Percentiles rank a stretch among this genome's conserved stretches.
Conservation (phyloP, 176 grass and related monocot species). For the Carex littledalei region DNA sequence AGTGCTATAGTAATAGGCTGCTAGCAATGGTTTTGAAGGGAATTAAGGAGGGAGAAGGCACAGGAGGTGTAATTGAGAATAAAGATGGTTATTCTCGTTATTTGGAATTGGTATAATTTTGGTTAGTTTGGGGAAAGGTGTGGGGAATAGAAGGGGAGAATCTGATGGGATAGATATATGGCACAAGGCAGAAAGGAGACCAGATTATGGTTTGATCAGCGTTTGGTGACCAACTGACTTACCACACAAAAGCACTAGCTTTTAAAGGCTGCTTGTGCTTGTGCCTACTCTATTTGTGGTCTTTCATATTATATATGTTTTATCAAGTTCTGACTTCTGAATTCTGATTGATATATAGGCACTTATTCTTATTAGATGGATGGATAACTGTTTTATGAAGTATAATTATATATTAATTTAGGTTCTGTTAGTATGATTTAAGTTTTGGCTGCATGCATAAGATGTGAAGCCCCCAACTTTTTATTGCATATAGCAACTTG, state of each 20-base stretch:
- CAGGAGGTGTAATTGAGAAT: slow-evolving; percentile 3
- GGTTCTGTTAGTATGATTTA: not conserved
- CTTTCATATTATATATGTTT: not conserved
- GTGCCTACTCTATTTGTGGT: not conserved
- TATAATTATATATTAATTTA: not conserved
- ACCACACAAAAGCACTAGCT: slow-evolving; percentile 1
- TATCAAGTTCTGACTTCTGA: not conserved
- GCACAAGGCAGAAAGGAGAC: not conserved
- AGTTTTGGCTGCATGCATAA: not conserved
- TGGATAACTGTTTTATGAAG: not conserved
- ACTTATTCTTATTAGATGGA: not conserved
- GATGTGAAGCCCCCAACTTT: not conserved
- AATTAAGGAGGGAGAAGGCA: not conserved
- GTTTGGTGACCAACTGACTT: slow-evolving; percentile 28
- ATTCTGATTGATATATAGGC: too few relatives aligned
- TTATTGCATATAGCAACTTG: not conserved
- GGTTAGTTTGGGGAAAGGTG: slow-evolving; percentile 23
- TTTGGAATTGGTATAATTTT: slow-evolving; percentile 14
- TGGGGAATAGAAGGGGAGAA: not conserved
- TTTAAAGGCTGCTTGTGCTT: not conserved
- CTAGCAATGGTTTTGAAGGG: slow-evolving; percentile 15
- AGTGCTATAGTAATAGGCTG: not conserved
- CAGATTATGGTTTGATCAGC: slow-evolving; percentile 13
- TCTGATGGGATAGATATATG: slow-evolving; percentile 10
- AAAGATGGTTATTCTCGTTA: slow-evolving; percentile 20